These are phyloP conservation scores for Saitozyma sp. DNA, from an alignment of 768 basidiomycete species.

Conservation along the genomic window DNA sequence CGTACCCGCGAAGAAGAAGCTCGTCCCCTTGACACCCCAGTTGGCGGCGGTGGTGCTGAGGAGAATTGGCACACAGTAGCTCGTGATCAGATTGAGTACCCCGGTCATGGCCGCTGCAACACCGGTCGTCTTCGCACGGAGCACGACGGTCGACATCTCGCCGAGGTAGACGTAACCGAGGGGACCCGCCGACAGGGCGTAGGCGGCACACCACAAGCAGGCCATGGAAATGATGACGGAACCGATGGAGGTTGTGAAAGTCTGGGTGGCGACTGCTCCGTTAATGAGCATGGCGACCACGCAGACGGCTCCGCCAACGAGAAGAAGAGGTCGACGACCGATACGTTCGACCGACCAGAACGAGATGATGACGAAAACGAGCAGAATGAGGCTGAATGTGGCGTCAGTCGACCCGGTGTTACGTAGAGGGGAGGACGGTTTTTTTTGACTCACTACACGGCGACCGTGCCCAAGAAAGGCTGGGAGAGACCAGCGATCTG, in stretches of 20 bases:
- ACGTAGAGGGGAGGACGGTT: no score
- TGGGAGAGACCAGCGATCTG: conserved; percentile 16
- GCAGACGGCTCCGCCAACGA: conserved; percentile 13
- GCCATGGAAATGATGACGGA: neutral
- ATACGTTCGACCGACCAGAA: conserved; percentile 17
- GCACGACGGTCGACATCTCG: conserved; percentile 7
- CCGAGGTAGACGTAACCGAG: conserved; percentile 15
- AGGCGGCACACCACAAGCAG: neutral
- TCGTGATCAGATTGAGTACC: conserved; percentile 8
- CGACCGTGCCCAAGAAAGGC: conserved; percentile 18
- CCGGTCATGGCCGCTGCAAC: conserved; percentile 12
- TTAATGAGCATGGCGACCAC: conserved; percentile 8
- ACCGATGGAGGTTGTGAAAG: neutral
- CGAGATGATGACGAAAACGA: conserved; percentile 11
- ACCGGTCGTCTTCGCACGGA: conserved; percentile 20
- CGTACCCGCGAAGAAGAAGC: conserved; percentile 19
- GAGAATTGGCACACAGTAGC: neutral
- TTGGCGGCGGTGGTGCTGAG: neutral
- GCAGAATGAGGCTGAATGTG: conserved; percentile 6
- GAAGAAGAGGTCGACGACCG: conserved; percentile 20
- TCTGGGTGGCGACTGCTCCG: neutral
- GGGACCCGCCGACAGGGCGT: conserved; percentile 10
- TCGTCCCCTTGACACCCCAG: conserved; percentile 22
- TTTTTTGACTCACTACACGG: neutral
- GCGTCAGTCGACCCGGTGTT: neutral